A percentile compares a stretch with the other conserved stretches of the same genome.
Evolutionary conservation across 2,329 filamentous ascomycete species (phyloP).

Genomic region (Mariannaea sp.): DNA sequence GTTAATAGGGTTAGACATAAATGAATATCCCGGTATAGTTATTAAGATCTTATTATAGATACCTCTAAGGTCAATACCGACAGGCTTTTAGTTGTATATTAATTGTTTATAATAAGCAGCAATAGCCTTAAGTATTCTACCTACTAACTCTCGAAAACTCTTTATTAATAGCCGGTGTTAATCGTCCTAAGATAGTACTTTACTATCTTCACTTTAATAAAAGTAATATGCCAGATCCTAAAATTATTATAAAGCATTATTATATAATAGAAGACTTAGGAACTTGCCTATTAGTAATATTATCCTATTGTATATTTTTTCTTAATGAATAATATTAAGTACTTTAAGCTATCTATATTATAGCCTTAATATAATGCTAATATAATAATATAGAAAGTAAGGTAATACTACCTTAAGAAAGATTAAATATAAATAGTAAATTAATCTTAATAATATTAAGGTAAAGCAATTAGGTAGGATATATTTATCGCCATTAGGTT

Average conservation of each 20-base stretch:
- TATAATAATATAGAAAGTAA: background rate
- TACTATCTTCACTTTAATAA: constrained; percentile 3
- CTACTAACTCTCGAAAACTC: background rate
- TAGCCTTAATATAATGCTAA: background rate
- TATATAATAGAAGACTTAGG: constrained; percentile 8
- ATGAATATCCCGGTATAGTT: constrained; percentile 7
- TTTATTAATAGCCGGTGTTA: background rate
- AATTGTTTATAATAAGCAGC: background rate
- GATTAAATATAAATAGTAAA: constrained; percentile 1
- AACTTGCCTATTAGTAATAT: constrained; percentile 1
- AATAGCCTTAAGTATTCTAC: too few species aligned
- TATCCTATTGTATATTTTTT: background rate
- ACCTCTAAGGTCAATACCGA: background rate
- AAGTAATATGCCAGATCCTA: background rate
- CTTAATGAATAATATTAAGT: background rate
- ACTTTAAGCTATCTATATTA: background rate
- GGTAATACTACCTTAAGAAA: constrained; percentile 8
- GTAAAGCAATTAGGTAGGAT: background rate
- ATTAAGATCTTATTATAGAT: background rate
- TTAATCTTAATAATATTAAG: background rate
- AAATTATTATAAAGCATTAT: background rate
- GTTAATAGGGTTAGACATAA: constrained; percentile 1
- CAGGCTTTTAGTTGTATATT: constrained; percentile 4
- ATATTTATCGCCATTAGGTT: background rate
- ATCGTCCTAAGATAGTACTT: constrained; percentile 2